Conservation (phyloP, 1,139 yeast species). For the Blastobotrys elegans region DNA sequence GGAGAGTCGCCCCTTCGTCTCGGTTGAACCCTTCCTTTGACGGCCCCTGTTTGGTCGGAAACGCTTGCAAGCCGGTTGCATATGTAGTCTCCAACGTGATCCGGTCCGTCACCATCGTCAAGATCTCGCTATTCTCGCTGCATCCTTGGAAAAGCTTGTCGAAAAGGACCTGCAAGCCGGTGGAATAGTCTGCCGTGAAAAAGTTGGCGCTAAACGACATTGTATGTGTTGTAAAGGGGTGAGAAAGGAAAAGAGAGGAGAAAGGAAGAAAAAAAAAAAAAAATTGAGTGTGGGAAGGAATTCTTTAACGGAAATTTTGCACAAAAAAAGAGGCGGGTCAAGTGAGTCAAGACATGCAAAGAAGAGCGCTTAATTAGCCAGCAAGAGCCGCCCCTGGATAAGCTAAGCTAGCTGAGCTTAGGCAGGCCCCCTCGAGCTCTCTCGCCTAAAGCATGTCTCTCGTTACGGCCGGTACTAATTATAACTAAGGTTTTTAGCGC, state of each 20-base stretch:
- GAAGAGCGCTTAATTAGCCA: too few relatives aligned
- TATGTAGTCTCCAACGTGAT: conserved; percentile 61
- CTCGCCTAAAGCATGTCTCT: too few relatives aligned
- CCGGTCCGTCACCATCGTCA: conserved; percentile 54
- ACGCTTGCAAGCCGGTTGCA: conserved; percentile 49
- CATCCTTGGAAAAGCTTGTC: conserved; percentile 61
- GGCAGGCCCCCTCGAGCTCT: too few relatives aligned
- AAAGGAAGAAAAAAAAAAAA: conserved; percentile 5
- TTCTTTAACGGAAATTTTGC: background rate
- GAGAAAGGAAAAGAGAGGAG: background rate
- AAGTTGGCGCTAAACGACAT: conserved; percentile 36
- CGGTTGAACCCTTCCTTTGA: conserved; percentile 36
- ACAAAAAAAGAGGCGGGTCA: too few relatives aligned
- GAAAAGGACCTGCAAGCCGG: conserved; percentile 55
- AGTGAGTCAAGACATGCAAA: too few relatives aligned
- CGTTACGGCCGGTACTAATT: too few relatives aligned
- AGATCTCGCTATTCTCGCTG: conserved; percentile 62
- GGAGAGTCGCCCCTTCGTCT: conserved; percentile 41
- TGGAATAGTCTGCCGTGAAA: conserved; percentile 69
- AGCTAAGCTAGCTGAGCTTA: too few relatives aligned
- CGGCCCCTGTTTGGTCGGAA: conserved; percentile 32
- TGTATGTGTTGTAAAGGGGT: background rate
- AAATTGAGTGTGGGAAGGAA: background rate
- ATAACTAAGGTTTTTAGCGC: too few relatives aligned
- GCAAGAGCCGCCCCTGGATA: too few relatives aligned